Evolutionary conservation across 495 filamentous ascomycete genomes (phyloP).

Genomic region (Astrocystis sublimbata): DNA sequence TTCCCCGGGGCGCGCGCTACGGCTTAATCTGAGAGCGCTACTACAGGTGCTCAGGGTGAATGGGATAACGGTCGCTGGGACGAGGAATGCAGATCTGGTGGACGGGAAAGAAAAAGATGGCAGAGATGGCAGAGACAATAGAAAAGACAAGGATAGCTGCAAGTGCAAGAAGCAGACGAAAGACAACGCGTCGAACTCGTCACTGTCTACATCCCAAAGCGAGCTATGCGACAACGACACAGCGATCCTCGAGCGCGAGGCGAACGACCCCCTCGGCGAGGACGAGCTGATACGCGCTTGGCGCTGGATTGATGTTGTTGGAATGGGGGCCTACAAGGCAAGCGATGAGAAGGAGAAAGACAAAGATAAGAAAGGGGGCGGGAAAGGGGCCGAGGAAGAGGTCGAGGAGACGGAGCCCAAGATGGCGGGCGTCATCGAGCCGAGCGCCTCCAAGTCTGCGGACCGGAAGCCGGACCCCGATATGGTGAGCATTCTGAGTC

Average conservation of each 20-base stretch:
- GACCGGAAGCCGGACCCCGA: background rate
- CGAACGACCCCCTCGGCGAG: constrained; percentile 12
- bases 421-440: constrained; percentile 47
- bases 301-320: constrained; percentile 47
- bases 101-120: constrained; percentile 33
- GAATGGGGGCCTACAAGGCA: constrained; percentile 35
- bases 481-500: background rate
- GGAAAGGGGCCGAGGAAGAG: constrained; percentile 17
- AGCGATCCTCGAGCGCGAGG: constrained; percentile 40
- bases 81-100: constrained; percentile 50
- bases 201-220: background rate
- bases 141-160: too few species aligned
- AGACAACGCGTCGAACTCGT: constrained; percentile 3
- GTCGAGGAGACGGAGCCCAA: constrained; percentile 36
- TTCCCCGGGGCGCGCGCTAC: constrained; percentile 61
- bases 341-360: background rate
- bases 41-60: constrained; percentile 60
- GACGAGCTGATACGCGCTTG: constrained; percentile 28
- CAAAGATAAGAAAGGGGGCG: constrained; percentile 24
- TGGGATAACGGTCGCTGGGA: constrained; percentile 53
- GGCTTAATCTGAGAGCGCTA: constrained; percentile 63
- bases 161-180: background rate
- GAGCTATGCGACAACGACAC: constrained; percentile 31
- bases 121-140: too few species aligned
- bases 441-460: constrained; percentile 1